Base-by-base conservation (phyloP, 805 yeast species). In the Pichia californica region DNA sequence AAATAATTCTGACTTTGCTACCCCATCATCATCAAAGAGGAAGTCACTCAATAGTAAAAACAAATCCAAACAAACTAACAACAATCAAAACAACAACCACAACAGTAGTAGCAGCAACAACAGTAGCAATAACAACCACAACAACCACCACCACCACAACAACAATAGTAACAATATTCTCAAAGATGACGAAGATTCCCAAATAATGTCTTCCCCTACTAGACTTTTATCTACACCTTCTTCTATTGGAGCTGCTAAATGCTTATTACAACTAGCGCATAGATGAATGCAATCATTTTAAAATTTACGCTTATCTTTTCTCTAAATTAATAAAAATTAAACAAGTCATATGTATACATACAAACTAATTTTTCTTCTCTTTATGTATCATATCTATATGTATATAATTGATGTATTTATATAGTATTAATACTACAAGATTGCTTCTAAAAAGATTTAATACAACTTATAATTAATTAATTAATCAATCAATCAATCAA, bases 231-330 rank as follows among this genome's bases (percentile, higher is more conserved):
- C 71, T 4, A 70, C 75, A 3, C 75, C 76, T 7, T 68, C 72
- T 4, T 68, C 73, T 0, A 70, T 69, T 43, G 74, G 74, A 30
- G 76, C 75, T 25, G 76, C 76, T 10, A 62, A 66, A 42, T 69
- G 72, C 20, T 51, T 70, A 41, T 45, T 70, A 25, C 73, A 69
- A 46, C 44, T 70, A 46, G 69, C 73, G 5, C 60, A 67, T 41
- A 59, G 67, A 55, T 59, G 46, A 47, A n/a, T 14, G 35, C 3
- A 34, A 9, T 27, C 8, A 27, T 7, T n/a, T 18, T 31, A 10
- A 15, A 31, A 18, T 13, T 30, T n/a, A n/a, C 7, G 13, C 13
- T 23, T 7, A 23, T 23, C 25, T 23, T 23, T 23, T 23, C 9
- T 9, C 25, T 23, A 23, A 23, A 28, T 28, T 28, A 28, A 4